A percentile compares a stretch with the other conserved stretches of the same genome.
Evolutionary conservation across 1,284 basidiomycete genomes (phyloP).

Genomic region (Cryptococcus sp.): DNA sequence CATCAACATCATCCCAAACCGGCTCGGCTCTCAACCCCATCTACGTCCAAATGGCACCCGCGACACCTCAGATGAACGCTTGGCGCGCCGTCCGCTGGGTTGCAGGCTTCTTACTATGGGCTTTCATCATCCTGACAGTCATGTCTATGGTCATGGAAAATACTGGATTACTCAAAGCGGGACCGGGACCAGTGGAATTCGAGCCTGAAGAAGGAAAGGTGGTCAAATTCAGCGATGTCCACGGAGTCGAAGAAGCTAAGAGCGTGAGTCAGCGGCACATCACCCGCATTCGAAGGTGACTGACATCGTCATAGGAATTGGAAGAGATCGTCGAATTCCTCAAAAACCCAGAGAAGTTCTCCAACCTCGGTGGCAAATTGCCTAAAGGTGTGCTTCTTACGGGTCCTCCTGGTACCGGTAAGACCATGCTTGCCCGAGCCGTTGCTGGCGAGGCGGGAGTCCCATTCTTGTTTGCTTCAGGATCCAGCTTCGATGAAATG

Average conservation of each 20-base stretch:
- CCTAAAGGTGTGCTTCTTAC: conserved; percentile 90
- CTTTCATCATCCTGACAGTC: conserved; percentile 66
- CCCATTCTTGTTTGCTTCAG: conserved; percentile 57
- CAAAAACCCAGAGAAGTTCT: conserved; percentile 82
- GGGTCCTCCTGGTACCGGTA: conserved; percentile 86
- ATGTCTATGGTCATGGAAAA: conserved; percentile 88
- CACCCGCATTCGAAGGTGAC: not conserved
- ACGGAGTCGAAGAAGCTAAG: conserved; percentile 93
- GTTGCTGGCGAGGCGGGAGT: conserved; percentile 97
- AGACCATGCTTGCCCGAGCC: conserved; percentile 92
- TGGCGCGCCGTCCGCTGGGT: conserved; percentile 41
- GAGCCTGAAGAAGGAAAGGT: conserved; percentile 64
- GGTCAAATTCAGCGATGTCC: conserved; percentile 88
- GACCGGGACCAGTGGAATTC: conserved; percentile 62
- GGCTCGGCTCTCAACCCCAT: conserved; percentile 48
- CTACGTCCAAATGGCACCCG: conserved; percentile 48
- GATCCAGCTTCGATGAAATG: conserved; percentile 98
- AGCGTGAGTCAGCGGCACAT: conserved; percentile 57
- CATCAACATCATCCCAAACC: conserved; percentile 14
- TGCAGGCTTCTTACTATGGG: conserved; percentile 40
- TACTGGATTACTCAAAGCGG: conserved; percentile 85
- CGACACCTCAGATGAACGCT: conserved; percentile 34
- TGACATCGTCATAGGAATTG: conserved; percentile 64
- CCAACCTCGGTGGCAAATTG: conserved; percentile 82
- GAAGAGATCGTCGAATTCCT: conserved; percentile 91